Evolutionary conservation across 352 stramenopile genomes (phyloP), one percentile per base, ranked within the genome.

Genomic region (Pythium sukuiense): DNA sequence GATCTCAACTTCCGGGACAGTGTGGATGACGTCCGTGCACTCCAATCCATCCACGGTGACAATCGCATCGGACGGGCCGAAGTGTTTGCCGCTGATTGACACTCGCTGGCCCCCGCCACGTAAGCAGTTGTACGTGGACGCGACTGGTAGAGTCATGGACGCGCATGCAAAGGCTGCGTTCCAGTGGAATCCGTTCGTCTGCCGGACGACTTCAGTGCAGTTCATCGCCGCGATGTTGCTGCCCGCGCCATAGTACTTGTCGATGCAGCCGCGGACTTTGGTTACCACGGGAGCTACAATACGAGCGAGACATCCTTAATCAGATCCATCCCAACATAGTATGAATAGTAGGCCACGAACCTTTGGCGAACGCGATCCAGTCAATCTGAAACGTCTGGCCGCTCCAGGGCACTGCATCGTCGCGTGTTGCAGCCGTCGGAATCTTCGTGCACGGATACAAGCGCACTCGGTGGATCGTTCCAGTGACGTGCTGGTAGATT

Each of bases 221-320:
- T 90, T 90, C 63, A 75, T 76, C 3, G 41, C 14, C 2, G 73
- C 61, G 9, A 56, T 48, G 2, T 26, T 20, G 18, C 67, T 71
- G 6, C 62, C 49, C 46, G 48, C 35, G 14, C 76, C 54, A 46
- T 79, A 92, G 63, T 89, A 94, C 27, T 82, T 78, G 64, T 94
- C 83, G 52, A 94, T 88, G 53, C 85, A 94, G 1, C 83, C 85
- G 4, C 80, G 81, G n/a, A 94, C 82, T 67, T 90, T 87, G 18
- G 77, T 83, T 55, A 92, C 76, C 9, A 89, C 70, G 18, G 83
- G 83, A 3, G 85, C 83, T n/a, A n/a, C n/a, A n/a, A n/a, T 83
- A 7, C 12, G 32, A 6, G 56, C 27, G 7, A 5, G 26, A 5
- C 3, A 37, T 48, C 39, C 14, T 16, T 6, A 24, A 48, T 48